A percentile compares a stretch with the other conserved stretches of the same genome.
Conservation (phyloP, 805 yeast species). For the Wickerhamiella spandovensis region DNA sequence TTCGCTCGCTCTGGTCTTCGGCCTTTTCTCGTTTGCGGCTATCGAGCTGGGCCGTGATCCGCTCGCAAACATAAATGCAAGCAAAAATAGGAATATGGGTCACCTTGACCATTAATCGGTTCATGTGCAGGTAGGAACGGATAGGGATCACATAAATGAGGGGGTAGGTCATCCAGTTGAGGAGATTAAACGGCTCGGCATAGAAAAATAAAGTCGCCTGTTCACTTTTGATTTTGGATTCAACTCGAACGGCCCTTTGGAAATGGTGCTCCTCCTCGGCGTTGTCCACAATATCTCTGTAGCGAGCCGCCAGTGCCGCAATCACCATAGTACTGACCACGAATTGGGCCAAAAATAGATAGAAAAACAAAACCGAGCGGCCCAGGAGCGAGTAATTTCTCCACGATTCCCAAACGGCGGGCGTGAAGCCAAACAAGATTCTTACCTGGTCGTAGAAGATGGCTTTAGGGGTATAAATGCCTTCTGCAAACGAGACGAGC, state of each 20-base stretch:
- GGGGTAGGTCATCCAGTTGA: slow-evolving; percentile 24
- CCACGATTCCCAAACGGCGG: slow-evolving; percentile 49
- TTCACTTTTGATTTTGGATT: slow-evolving; percentile 27
- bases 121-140: slow-evolving; percentile 21
- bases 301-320: slow-evolving; percentile 34
- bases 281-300: slow-evolving; percentile 23
- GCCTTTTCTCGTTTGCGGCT: slow-evolving; percentile 11
- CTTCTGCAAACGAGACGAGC: slow-evolving; percentile 35
- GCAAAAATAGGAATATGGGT: slow-evolving; percentile 28
- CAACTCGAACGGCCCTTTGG: slow-evolving; percentile 27
- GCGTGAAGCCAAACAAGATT: slow-evolving; percentile 44
- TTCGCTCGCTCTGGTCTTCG: slow-evolving; percentile 11
- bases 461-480: slow-evolving; percentile 28
- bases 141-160: slow-evolving; percentile 22
- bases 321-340: slow-evolving; percentile 42
- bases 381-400: slow-evolving; percentile 35
- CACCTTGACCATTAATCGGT: slow-evolving; percentile 24
- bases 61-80: slow-evolving; percentile 24
- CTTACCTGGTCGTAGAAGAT: slow-evolving; percentile 40
- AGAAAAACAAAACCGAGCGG: slow-evolving; percentile 34
- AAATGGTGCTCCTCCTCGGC: slow-evolving; percentile 29
- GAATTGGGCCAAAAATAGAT: slow-evolving; percentile 40
- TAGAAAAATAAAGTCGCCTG: slow-evolving; percentile 25
- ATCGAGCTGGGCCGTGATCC: slow-evolving; percentile 9
- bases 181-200: slow-evolving; percentile 26